These are phyloP conservation scores for Carex cristatella DNA, from an alignment of 176 grass and related monocot species.

Conservation along the genomic window DNA sequence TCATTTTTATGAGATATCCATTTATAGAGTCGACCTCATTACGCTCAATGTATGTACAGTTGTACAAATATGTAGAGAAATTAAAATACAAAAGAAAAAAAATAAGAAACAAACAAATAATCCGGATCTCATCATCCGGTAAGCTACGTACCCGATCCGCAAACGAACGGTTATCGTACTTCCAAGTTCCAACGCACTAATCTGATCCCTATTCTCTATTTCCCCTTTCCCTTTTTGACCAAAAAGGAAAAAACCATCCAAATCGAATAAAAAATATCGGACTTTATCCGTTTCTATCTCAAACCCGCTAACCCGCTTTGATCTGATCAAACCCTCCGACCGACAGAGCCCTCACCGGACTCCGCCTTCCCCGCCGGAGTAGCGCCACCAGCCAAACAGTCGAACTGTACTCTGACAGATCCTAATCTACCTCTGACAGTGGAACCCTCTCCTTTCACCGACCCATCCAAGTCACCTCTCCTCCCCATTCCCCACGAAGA, in stretches of 20 bases:
- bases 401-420: slow-evolving; percentile 17
- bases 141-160: not conserved
- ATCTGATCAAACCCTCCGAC: slow-evolving; percentile 27
- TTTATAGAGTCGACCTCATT: not conserved
- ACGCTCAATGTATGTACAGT: not conserved
- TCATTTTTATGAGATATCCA: not conserved
- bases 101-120: not conserved
- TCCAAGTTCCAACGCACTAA: slow-evolving; percentile 1
- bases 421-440: slow-evolving; percentile 27
- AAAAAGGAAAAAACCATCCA: not conserved
- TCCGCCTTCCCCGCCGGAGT: not conserved
- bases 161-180: not conserved
- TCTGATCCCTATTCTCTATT: not conserved
- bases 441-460: slow-evolving; percentile 34
- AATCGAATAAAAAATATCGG: slow-evolving; percentile 1
- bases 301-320: slow-evolving; percentile 1
- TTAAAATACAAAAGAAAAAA: not conserved
- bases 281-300: not conserved
- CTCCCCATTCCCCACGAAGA: slow-evolving; percentile 48
- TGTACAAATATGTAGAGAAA: not conserved
- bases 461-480: slow-evolving; percentile 44
- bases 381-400: not conserved
- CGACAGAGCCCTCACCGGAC: slow-evolving; percentile 21
- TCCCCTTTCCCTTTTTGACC: not conserved
- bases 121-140: not conserved